Evolutionary conservation across 441 rosid genomes (phyloP).

Genomic region (Jatropha podagrica): DNA sequence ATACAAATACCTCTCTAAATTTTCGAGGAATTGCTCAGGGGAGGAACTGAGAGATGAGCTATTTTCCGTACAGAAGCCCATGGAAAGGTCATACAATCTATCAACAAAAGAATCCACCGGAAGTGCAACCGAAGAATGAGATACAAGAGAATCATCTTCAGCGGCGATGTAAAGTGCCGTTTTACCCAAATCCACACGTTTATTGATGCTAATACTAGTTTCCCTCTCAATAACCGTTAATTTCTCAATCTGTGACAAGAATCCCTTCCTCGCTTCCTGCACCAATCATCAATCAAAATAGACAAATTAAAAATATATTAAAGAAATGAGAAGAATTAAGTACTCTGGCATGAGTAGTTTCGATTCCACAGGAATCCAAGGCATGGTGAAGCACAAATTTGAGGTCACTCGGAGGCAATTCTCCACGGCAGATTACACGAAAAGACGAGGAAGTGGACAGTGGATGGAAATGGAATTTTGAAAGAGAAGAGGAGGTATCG

Average conservation of each 20-base stretch:
- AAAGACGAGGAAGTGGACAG: not conserved
- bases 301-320: not conserved
- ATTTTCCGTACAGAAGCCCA: constrained; percentile 50
- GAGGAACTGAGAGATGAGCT: constrained; percentile 39
- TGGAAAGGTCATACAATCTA: constrained; percentile 61
- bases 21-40: constrained; percentile 47
- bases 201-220: constrained; percentile 56
- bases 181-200: constrained; percentile 54
- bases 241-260: constrained; percentile 35
- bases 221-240: constrained; percentile 51
- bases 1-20: constrained; percentile 47
- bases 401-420: constrained; percentile 30
- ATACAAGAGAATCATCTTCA: constrained; percentile 66
- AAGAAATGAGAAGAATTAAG: not conserved
- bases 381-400: constrained; percentile 46
- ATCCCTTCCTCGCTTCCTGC: constrained; percentile 58
- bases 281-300: constrained; percentile 6
- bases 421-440: constrained; percentile 32
- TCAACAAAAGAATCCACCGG: constrained; percentile 61
- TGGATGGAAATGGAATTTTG: constrained; percentile 2
- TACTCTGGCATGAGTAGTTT: constrained; percentile 55
- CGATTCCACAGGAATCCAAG: constrained; percentile 46
- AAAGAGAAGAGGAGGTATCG: not conserved
- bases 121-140: constrained; percentile 64
- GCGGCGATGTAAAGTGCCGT: constrained; percentile 61